Evolutionary conservation across 2,329 filamentous ascomycete species (phyloP).

Genomic region (Scleromitrula shiraiana): DNA sequence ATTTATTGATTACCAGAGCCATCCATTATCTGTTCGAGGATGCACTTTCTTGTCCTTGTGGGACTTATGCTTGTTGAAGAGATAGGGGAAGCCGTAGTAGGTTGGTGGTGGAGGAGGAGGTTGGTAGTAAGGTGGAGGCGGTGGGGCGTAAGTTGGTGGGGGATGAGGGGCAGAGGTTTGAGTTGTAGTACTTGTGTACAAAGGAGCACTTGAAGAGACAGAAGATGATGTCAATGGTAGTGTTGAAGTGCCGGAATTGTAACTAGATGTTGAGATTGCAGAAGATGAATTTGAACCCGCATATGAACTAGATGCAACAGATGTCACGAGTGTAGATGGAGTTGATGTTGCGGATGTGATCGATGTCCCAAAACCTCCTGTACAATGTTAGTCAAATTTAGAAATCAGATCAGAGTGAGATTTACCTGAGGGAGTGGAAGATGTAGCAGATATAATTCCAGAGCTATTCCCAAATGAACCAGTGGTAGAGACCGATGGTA

Average conservation of each 20-base stretch:
- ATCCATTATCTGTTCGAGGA: constrained; percentile 6
- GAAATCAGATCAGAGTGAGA: not conserved
- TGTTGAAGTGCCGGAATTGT: not conserved
- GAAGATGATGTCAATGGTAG: not conserved
- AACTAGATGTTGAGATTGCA: constrained; percentile 1
- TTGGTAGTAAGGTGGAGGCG: constrained; percentile 9
- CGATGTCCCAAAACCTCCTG: constrained; percentile 8
- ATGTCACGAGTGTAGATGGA: constrained; percentile 14
- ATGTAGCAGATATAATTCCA: not conserved
- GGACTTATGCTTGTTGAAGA: not conserved
- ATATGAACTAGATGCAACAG: constrained; percentile 5
- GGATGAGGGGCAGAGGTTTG: not conserved
- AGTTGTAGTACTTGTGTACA: not conserved
- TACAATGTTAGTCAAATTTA: not conserved
- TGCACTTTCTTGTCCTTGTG: not conserved
- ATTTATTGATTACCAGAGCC: constrained; percentile 9
- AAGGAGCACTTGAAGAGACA: not conserved
- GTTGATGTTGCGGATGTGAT: constrained; percentile 2
- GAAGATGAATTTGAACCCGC: constrained; percentile 2
- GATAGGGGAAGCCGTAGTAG: constrained; percentile 1
- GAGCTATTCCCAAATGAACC: not conserved
- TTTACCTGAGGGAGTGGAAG: not conserved
- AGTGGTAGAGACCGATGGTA: not conserved
- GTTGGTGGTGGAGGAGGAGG: constrained; percentile 4
- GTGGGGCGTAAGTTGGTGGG: constrained; percentile 7